phyloP scores from a whole-genome alignment of 768 basidiomycete genomes.

The Leccinum arenicola region DNA sequence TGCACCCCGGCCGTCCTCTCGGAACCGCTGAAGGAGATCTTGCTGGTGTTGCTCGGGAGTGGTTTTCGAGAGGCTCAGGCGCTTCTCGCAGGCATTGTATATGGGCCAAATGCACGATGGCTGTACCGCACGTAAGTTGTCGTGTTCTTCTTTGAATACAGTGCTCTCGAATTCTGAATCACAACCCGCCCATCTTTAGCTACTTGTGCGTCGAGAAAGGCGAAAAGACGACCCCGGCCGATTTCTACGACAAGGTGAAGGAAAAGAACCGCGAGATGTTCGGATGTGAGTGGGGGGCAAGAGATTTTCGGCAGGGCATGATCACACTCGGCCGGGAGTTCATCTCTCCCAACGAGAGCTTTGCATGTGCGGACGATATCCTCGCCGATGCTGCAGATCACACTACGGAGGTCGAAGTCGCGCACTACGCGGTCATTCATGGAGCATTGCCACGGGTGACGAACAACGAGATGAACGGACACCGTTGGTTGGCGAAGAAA shows the following conservation, averaged over 20 bases:
- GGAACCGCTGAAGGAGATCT: background rate
- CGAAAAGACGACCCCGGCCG: background rate
- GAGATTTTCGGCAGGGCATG: constrained; percentile 7
- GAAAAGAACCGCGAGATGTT: background rate
- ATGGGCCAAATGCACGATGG: background rate
- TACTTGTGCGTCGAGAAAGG: constrained; percentile 6
- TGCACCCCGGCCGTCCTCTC: background rate
- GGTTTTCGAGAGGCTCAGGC: background rate
- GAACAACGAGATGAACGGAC: background rate
- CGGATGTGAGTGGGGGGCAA: background rate
- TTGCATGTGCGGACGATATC: background rate
- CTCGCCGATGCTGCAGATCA: constrained; percentile 2
- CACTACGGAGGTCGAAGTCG: background rate
- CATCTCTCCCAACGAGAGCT: background rate
- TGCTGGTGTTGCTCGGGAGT: background rate
- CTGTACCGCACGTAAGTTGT: background rate
- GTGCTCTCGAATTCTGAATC: too few relatives aligned
- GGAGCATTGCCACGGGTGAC: constrained; percentile 2
- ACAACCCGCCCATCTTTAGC: background rate
- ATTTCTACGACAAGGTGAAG: background rate
- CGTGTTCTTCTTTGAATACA: background rate
- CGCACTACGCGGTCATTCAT: constrained; percentile 1
- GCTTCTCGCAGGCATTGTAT: background rate
- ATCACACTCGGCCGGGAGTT: constrained; percentile 1
- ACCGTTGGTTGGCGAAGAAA: background rate